A percentile compares a stretch with the other conserved stretches of the same genome.
These are phyloP conservation scores for Quercus mongolica DNA, from an alignment of 306 rosid species.

Conservation along the genomic window DNA sequence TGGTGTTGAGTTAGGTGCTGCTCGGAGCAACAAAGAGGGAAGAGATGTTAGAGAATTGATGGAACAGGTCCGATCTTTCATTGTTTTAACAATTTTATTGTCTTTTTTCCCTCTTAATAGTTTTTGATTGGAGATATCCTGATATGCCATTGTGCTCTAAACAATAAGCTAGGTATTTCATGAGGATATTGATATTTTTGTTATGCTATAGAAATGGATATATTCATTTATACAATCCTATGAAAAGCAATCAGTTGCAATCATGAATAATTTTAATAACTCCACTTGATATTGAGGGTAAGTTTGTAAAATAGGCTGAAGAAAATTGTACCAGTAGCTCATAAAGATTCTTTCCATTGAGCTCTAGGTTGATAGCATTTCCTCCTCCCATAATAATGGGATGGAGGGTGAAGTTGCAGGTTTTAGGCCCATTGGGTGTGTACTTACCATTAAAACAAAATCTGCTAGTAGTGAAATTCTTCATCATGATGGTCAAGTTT, in stretches of 20 bases:
- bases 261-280: neutral
- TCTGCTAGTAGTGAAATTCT: neutral
- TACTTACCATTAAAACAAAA: too few species aligned
- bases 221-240: neutral
- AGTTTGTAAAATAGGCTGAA: neutral
- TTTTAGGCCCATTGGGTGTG: too few species aligned
- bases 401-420: too few species aligned
- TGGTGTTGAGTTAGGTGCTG: constrained; percentile 97
- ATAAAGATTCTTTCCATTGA: neutral
- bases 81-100: constrained; percentile 5
- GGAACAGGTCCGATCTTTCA: constrained; percentile 68
- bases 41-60: constrained; percentile 88
- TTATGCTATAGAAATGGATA: neutral
- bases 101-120: neutral
- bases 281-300: neutral
- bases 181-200: neutral
- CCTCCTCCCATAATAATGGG: too few species aligned
- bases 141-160: neutral
- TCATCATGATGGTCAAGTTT: neutral
- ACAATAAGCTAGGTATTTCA: neutral
- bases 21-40: constrained; percentile 97
- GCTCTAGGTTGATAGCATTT: too few species aligned
- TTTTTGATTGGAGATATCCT: neutral
- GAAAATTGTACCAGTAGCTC: neutral
- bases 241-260: neutral